Base-by-base conservation (phyloP, 495 filamentous ascomycete species). In the Talaromyces stipitatus region DNA sequence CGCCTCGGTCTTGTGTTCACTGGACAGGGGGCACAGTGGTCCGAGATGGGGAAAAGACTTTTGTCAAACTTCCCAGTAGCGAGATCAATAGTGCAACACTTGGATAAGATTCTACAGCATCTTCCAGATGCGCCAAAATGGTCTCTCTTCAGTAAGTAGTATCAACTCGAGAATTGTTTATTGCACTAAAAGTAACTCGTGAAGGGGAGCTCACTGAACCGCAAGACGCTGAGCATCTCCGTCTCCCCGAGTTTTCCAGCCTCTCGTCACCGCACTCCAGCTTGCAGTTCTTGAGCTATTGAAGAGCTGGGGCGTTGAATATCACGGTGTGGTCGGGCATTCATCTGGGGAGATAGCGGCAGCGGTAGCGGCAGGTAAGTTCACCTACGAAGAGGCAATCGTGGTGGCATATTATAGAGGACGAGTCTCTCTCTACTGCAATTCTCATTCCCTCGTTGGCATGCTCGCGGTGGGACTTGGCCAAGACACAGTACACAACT, bases 301-400 rank as follows among this genome's bases (percentile, higher is more conserved):
- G 27, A 36, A 24, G 11, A 8, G 22, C 5, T 69, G 66, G 61
- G 61, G 61, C 8, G 53, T 70, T 12, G 26, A 8, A n/a, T 48
- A 50, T 11, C 20, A 29, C 4, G 20, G 16, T n/a, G 57, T 59
- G 22, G 18, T 59, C 27, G 80, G 81, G 14, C 81, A 82, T 60
- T 82, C 79, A 0, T 77, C 73, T 3, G 79, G 80, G 14, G 81
- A 84, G 61, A 82, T 84, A 24, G 78, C 75, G 7, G 80, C 80
- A 8, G 81, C 81, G 0, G 82, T 80, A 57, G 73, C 77, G 14
- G 76, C 78, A n/a, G 80, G 76, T 5, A 64, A 64, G n/a, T 56
- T 83, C 9, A 63, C 18, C 50, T 4, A 0, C 18, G 10, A 16
- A 38, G 23, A 45, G 23, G 57, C 47, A n/a, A 45, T 45, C 11